Base-by-base conservation (phyloP, 2,329 filamentous ascomycete genomes). In the Xylariaceae sp. region DNA sequence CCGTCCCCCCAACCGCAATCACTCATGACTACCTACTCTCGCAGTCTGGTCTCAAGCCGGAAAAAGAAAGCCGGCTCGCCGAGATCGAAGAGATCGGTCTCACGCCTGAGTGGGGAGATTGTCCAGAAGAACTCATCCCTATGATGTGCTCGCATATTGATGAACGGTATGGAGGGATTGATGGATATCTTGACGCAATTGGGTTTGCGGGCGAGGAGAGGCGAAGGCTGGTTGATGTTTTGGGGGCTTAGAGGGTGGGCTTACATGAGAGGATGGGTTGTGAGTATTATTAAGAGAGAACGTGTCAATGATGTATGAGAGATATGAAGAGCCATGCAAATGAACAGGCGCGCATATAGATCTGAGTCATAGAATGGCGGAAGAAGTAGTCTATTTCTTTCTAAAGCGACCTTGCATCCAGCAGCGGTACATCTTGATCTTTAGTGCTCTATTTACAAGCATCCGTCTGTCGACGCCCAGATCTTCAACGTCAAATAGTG, bases 391-490 rank as follows among this genome's bases (percentile, higher is more conserved):
- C 65, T 74, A 78, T 72, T 75, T 77, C 72, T 91, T 92, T 62
- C 77, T 82, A 68, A 94, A 95, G 4, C 83, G 82, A 30, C 87
- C 89, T 69, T 95, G 89, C 67, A 95, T 82, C 90, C 94, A 99
- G 74, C 92, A 97, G 53, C 94, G 83, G 70, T 97, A 97, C 94
- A 99, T 99, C 73, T 97, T 99, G 43, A 96, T 75, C 71, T 90
- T 87, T 63, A 86, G 82, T 47, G 91, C 89, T 57, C 94, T 83
- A 68, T 99, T 99, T 48, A 99, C 90, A 48, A 99, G 78, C 74
- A 99, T 78, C 52, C 94, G 83, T 57, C 90, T 84, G 67, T 99
- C 94, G 48, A 92, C 80, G 22, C 86, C 94, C 33, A 97, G 78
- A 42, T 94, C 82, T 48, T 87, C 73, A 42, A 96, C 73, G 43